Base-by-base conservation (phyloP, 2,329 filamentous ascomycete species). In the Xylariaceae sp. region DNA sequence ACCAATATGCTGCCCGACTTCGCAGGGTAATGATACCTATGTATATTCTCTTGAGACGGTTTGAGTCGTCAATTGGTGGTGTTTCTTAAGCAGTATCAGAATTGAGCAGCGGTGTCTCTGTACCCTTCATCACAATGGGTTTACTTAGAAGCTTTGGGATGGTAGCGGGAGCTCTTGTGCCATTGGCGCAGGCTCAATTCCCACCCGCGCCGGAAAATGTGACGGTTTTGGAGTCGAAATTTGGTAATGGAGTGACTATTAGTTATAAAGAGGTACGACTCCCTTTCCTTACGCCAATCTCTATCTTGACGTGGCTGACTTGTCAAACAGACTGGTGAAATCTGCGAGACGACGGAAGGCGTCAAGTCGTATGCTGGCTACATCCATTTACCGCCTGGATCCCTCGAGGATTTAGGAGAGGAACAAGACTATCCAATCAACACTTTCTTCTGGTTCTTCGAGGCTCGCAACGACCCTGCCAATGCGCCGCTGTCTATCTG, bases 351-450 rank as follows among this genome's bases (percentile, higher is more conserved):
- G 50, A 73, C 49, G 70, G 73, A 22, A 76, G 85, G 67, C 73
- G 81, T 69, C 77, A 85, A 66, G 82, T 83, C 66, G 71, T 86
- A 81, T 61, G 73, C 80, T 3, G 83, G 83, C 54, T 84, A 85
- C 70, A 76, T 86, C 34, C 73, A 74, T 49, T 65, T 86, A 34
- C 78, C 80, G 1, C 62, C 81, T 1, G 63, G 63, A 2, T 55
- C 63, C 1, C 60, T 68, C 6, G 70, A 73, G 19, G 68, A 68
- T 43, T 50, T 65, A 14, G 82, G 83, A 57, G 84, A 54, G 76
- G 68, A 51, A 11, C 66, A 70, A 31, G 60, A 66, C 43, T 77
- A 76, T 53, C 65, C 72, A 16, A 74, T 75, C 46, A 76, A 68
- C 50, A 83, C 81, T 0, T 68, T 69, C 56, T 70, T 70, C 55